Evolutionary conservation across 192 early-diverging fungal genomes (phyloP), one percentile per base, ranked within the genome.

Genomic region (Umbelopsis ramanniana): DNA sequence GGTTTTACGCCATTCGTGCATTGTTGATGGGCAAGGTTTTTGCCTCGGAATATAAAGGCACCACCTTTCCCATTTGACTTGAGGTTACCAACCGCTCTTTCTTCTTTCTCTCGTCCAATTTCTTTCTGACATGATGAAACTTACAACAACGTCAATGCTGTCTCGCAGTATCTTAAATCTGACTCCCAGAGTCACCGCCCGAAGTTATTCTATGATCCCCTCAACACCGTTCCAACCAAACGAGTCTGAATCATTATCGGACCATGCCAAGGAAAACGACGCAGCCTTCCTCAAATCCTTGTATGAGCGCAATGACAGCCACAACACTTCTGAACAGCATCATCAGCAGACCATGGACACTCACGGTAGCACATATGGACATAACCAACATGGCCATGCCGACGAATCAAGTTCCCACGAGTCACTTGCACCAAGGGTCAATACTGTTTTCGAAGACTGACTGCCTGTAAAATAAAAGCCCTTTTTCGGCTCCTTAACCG

Each of bases 151-250:
- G 33, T 37, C 57, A 29, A 19, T 33, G 6, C 29, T 37, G 4
- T 63, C 33, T n/a, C 57, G 57, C 14, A 35, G 29, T 12, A 37
- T 63, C 14, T 29, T 37, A 22, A 35, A 35, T 19, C 17, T 35
- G 14, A 14, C 33, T 33, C 54, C 66, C 69, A 35, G 72, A 37
- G 46, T 69, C 6, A 23, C 35, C 29, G n/a, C n/a, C 52, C 52
- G 73, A 26, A 43, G 52, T 14, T 74, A 77, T 52, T 68, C 71
- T 9, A 48, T 70, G 45, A 72, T 80, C 33, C 74, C 74, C 14
- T 75, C 69, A 11, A 71, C 60, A 19, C 74, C 74, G 15, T 46
- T 26, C 26, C 21, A 67, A 35, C 57, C 55, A 19, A 26, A 35
- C 23, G 33, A 17, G 17, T 17, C 26, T 6, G 33, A 63, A 29